Evolutionary conservation across 441 rosid species (phyloP).

Genomic region (Macaranga tanarius): DNA sequence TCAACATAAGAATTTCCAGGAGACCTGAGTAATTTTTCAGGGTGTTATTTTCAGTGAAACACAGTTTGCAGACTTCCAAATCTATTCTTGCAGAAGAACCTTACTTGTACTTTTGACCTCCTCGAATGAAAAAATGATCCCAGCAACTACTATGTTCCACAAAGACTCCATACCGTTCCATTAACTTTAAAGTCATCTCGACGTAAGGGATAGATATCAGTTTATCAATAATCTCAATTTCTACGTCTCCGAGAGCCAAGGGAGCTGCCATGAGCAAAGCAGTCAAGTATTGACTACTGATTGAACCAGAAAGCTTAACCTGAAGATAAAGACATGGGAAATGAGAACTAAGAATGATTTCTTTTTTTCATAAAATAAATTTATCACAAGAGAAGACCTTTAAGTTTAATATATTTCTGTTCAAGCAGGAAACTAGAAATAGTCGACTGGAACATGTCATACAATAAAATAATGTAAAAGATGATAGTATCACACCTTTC

Average conservation of each 20-base stretch:
- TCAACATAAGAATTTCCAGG: conserved; percentile 90
- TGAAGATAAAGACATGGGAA: conserved; percentile 36
- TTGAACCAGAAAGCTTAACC: conserved; percentile 94
- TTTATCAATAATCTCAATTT: conserved; percentile 87
- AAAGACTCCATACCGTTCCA: conserved; percentile 84
- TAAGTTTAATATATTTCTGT: background rate
- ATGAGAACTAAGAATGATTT: conserved; percentile 14
- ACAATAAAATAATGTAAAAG: conserved; percentile 11
- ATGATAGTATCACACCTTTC: conserved; percentile 55
- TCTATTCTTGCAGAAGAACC: conserved; percentile 24
- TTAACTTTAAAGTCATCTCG: conserved; percentile 91
- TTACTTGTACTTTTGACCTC: conserved; percentile 92
- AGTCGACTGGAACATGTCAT: conserved; percentile 1
- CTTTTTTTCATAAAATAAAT: background rate
- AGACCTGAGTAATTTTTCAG: conserved; percentile 51
- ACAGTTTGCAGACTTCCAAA: conserved; percentile 10
- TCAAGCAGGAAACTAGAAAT: background rate
- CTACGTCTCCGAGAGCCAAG: conserved; percentile 83
- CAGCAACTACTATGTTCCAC: conserved; percentile 71
- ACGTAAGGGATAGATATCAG: conserved; percentile 90
- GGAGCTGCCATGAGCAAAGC: conserved; percentile 97
- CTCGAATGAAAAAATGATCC: conserved; percentile 79
- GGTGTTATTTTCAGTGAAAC: conserved; percentile 17
- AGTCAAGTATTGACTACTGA: conserved; percentile 95
- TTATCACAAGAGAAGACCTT: background rate